phyloP scores from a whole-genome alignment of 352 stramenopile species.

The Pythium aquatile region DNA sequence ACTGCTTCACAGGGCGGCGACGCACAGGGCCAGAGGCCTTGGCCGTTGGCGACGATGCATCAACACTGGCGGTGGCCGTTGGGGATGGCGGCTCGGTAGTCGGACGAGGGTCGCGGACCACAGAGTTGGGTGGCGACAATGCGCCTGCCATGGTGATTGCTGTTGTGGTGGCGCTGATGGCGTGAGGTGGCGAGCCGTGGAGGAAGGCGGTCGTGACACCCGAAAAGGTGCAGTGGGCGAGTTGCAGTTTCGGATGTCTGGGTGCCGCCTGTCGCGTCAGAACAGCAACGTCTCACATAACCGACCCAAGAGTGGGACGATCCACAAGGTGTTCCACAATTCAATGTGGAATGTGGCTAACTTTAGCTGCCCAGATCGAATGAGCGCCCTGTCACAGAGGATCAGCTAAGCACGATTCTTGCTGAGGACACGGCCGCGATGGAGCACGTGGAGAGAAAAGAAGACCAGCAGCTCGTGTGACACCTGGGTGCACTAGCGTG shows the following conservation, averaged over 20 bases:
- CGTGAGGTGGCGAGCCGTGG: not conserved
- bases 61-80: not conserved
- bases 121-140: conserved; percentile 12
- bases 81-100: conserved; percentile 1
- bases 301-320: not conserved
- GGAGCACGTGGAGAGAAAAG: conserved; percentile 5
- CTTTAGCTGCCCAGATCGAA: conserved; percentile 17
- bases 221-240: not conserved
- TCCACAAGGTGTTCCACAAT: conserved; percentile 7
- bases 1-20: conserved; percentile 50
- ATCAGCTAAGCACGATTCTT: not conserved
- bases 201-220: not conserved
- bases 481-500: not conserved
- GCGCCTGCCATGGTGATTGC: not conserved
- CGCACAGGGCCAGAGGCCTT: not conserved
- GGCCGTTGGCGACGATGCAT: not conserved
- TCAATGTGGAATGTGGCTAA: conserved; percentile 28
- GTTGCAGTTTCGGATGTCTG: not conserved
- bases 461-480: not conserved
- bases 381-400: not conserved
- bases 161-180: not conserved
- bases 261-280: not conserved
- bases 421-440: not conserved
- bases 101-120: conserved; percentile 7
- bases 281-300: conserved; percentile 19